Conservation (phyloP, 495 filamentous ascomycete species). For the Penicillium manginii region DNA sequence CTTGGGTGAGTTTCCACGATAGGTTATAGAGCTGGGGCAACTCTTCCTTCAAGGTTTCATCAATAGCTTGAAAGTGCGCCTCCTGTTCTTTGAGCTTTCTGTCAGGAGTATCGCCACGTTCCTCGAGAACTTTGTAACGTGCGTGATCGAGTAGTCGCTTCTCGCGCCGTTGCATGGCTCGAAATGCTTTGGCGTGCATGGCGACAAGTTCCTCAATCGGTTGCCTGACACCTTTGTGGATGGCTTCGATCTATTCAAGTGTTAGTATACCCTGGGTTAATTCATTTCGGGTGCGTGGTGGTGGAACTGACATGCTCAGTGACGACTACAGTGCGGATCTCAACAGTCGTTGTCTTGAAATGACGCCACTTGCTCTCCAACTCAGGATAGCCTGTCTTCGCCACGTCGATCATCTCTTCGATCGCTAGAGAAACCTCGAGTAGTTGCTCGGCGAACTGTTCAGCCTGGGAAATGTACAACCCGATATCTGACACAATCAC, state of each 20-base stretch:
- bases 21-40: constrained; percentile 81
- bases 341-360: constrained; percentile 78
- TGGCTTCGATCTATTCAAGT: constrained; percentile 62
- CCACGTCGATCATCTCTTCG: constrained; percentile 64
- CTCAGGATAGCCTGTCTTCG: constrained; percentile 69
- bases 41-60: constrained; percentile 90
- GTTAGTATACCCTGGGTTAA: constrained; percentile 12
- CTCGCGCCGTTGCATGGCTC: constrained; percentile 87
- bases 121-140: constrained; percentile 74
- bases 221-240: constrained; percentile 81
- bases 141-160: constrained; percentile 90
- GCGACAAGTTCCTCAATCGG: constrained; percentile 83
- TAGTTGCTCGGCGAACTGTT: constrained; percentile 72
- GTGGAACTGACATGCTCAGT: constrained; percentile 80
- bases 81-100: constrained; percentile 80
- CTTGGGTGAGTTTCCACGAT: constrained; percentile 78
- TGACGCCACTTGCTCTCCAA: constrained; percentile 89
- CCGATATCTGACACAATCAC: constrained; percentile 89
- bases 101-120: constrained; percentile 78
- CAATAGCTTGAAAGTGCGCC: constrained; percentile 85
- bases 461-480: constrained; percentile 74
- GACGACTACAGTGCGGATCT: constrained; percentile 75
- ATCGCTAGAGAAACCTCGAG: constrained; percentile 70
- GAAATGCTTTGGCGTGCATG: constrained; percentile 77
- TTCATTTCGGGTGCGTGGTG: not conserved